Conservation (phyloP, 768 basidiomycete genomes). For the Psilocybe tampanensis region DNA sequence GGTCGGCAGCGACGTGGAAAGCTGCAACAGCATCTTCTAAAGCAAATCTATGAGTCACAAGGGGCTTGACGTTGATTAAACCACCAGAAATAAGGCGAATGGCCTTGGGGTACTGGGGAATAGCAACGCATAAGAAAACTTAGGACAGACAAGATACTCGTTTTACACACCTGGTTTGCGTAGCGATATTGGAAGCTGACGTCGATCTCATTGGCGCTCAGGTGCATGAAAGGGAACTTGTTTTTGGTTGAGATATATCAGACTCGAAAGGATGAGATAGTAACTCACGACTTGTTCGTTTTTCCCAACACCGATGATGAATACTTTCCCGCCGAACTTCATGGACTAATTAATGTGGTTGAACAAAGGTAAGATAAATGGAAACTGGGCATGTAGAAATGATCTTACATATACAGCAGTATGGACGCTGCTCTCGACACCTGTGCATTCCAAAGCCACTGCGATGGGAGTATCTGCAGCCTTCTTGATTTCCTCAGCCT, state of each 20-base stretch:
- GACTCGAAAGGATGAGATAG: background rate
- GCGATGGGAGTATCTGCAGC: slow-evolving; percentile 51
- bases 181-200: slow-evolving; percentile 72
- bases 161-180: slow-evolving; percentile 51
- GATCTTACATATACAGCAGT: slow-evolving; percentile 57
- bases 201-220: slow-evolving; percentile 72
- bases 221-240: slow-evolving; percentile 72
- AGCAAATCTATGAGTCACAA: slow-evolving; percentile 76
- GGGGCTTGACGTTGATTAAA: slow-evolving; percentile 71
- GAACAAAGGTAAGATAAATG: background rate
- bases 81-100: slow-evolving; percentile 79
- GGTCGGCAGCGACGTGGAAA: slow-evolving; percentile 77
- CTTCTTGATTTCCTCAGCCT: slow-evolving; percentile 53
- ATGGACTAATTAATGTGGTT: no score
- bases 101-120: slow-evolving; percentile 75
- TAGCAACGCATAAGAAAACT: background rate
- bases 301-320: slow-evolving; percentile 72
- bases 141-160: background rate
- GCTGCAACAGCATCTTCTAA: slow-evolving; percentile 77
- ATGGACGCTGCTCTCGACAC: slow-evolving; percentile 63
- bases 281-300: slow-evolving; percentile 55
- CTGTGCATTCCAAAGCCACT: slow-evolving; percentile 65
- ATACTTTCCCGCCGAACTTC: slow-evolving; percentile 67
- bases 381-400: background rate
- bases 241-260: background rate